Conservation (phyloP, 129 eudicot species). For the Artemisia tridentata region DNA sequence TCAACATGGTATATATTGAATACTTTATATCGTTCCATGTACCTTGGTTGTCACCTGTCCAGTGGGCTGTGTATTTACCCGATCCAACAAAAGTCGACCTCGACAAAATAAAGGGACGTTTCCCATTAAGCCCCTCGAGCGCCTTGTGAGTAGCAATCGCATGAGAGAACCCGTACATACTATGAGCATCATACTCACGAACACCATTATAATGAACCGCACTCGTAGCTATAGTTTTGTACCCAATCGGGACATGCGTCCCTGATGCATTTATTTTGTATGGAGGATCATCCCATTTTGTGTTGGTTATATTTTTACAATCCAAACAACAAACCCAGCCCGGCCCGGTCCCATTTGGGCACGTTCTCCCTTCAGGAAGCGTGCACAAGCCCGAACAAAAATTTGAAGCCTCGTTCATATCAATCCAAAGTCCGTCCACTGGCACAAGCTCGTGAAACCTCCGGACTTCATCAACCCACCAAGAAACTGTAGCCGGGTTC, state of each 20-base stretch:
- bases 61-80: constrained; percentile 91
- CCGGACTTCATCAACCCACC: constrained; percentile 95
- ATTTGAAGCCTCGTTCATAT: constrained; percentile 91
- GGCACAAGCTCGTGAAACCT: constrained; percentile 92
- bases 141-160: constrained; percentile 81
- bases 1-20: constrained; percentile 83
- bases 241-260: constrained; percentile 62
- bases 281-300: constrained; percentile 96
- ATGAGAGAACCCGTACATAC: constrained; percentile 81
- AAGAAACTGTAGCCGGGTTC: constrained; percentile 72
- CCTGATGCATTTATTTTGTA: constrained; percentile 95
- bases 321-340: constrained; percentile 94
- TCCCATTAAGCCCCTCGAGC: constrained; percentile 70
- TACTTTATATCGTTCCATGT: constrained; percentile 84
- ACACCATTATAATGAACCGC: constrained; percentile 89
- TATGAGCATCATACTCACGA: constrained; percentile 88
- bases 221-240: constrained; percentile 90
- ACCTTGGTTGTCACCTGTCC: constrained; percentile 98
- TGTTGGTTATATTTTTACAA: constrained; percentile 72
- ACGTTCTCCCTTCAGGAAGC: constrained; percentile 62
- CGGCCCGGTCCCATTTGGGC: constrained; percentile 85
- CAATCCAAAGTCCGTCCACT: constrained; percentile 92
- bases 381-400: constrained; percentile 90
- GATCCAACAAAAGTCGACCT: constrained; percentile 95
- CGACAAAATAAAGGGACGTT: constrained; percentile 80